Percentiles rank a stretch among this genome's conserved stretches.
phyloP scores from a whole-genome alignment of 352 stramenopile species.

The Aphanomyces cochlioides region DNA sequence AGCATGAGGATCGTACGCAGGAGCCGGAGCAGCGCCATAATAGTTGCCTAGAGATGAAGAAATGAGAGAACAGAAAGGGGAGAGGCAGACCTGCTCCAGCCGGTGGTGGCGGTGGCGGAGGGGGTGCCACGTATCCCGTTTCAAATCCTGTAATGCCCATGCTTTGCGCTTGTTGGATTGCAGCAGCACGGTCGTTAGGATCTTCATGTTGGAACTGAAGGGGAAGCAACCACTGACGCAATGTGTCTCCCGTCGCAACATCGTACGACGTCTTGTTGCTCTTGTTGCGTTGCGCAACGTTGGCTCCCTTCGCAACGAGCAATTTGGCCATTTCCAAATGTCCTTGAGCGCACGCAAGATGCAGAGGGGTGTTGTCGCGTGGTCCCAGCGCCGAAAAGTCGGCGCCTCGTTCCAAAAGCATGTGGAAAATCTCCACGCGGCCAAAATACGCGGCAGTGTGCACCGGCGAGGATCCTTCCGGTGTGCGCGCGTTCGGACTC shows the following conservation, averaged over 20 bases:
- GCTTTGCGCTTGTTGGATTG: slow-evolving; percentile 34
- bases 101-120: slow-evolving; percentile 18
- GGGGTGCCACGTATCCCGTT: slow-evolving; percentile 45
- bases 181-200: slow-evolving; percentile 21
- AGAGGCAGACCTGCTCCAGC: slow-evolving; percentile 48
- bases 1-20: slow-evolving; percentile 45
- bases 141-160: slow-evolving; percentile 64
- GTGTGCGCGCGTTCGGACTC: slow-evolving; percentile 63
- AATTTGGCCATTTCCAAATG: slow-evolving; percentile 71
- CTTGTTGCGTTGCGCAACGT: slow-evolving; percentile 76
- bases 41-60: slow-evolving; percentile 7
- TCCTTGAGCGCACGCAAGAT: slow-evolving; percentile 76
- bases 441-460: slow-evolving; percentile 84
- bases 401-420: slow-evolving; percentile 59
- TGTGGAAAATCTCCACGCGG: slow-evolving; percentile 64
- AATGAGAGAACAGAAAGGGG: neutral
- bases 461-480: slow-evolving; percentile 73
- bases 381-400: slow-evolving; percentile 67
- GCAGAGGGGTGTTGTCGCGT: slow-evolving; percentile 74
- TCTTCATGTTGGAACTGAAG: slow-evolving; percentile 79
- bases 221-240: slow-evolving; percentile 80
- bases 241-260: slow-evolving; percentile 75
- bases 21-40: slow-evolving; percentile 7
- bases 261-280: slow-evolving; percentile 78
- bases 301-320: slow-evolving; percentile 64